Evolutionary conservation across 2,329 filamentous ascomycete genomes (phyloP), one percentile per base, ranked within the genome.

Genomic region (Colletotrichum tropicale): DNA sequence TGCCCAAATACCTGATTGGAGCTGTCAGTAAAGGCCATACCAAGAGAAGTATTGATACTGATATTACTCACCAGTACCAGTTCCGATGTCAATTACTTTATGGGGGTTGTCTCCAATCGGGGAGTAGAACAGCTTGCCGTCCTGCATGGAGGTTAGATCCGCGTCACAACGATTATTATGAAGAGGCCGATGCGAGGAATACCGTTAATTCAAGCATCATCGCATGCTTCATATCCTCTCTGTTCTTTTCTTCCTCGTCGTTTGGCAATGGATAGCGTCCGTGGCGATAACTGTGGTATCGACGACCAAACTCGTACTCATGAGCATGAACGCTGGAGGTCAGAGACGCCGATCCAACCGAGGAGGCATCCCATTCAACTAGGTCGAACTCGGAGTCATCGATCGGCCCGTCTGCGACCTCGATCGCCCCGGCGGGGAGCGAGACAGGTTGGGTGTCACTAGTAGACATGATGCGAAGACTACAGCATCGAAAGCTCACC

Each of bases 181-280:
- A 18, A n/a, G 18, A n/a, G 38, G 8, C 38, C 38, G 8, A 43
- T 32, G 28, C 34, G 21, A 18, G 62, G 58, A 12, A 73, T 75
- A 86, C 84, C 30, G 83, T 84, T 38, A 88, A 71, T 73, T 91
- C 83, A 6, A 87, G 82, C 80, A 90, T 87, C 76, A 87, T 80
- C 13, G 81, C 80, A 75, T 90, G 88, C 74, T 86, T 86, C 71
- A 86, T 82, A 55, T 89, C 85, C 74, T 89, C 86, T 12, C 87
- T 83, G 26, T 84, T 82, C 76, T 88, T 86, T 79, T 89, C 88
- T 10, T 79, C 77, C 36, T 85, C 82, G 76, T 89, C 87, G 71
- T 89, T 89, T 5, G 87, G 87, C 21, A 89, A 80, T 4, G 87
- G 86, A 72, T 88, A 89, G n/a, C 84, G 81, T 43, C 85, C 85